Evolutionary conservation across 2,329 filamentous ascomycete genomes (phyloP).

Genomic region (Davidsoniella neocaledoniae): DNA sequence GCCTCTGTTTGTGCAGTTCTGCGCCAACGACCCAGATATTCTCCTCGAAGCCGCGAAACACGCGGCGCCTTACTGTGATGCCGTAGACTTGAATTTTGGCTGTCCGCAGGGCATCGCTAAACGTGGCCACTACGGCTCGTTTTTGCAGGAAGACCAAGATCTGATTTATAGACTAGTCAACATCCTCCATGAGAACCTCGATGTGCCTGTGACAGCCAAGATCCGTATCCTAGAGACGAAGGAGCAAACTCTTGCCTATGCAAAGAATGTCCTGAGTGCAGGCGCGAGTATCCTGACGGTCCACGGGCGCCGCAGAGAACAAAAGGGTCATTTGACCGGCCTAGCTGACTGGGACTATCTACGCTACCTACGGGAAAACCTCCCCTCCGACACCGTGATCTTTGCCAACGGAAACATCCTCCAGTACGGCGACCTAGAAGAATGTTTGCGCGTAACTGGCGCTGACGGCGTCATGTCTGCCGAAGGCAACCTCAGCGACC

Average conservation of each 20-base stretch:
- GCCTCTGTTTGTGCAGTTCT: slow-evolving; percentile 92
- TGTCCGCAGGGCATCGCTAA: slow-evolving; percentile 92
- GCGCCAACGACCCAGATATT: slow-evolving; percentile 70
- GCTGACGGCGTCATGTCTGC: slow-evolving; percentile 92
- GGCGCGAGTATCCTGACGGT: slow-evolving; percentile 89
- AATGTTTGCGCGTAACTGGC: slow-evolving; percentile 66
- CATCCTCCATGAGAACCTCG: slow-evolving; percentile 59
- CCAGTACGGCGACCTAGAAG: slow-evolving; percentile 58
- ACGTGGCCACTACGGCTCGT: slow-evolving; percentile 82
- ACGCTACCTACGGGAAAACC: slow-evolving; percentile 60
- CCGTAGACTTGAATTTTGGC: slow-evolving; percentile 85
- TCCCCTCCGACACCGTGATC: slow-evolving; percentile 77
- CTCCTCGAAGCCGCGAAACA: slow-evolving; percentile 62
- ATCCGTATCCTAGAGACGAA: slow-evolving; percentile 77
- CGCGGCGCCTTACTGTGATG: slow-evolving; percentile 79
- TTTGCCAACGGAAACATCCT: slow-evolving; percentile 96
- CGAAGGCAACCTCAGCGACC: slow-evolving; percentile 87
- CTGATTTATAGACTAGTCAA: slow-evolving; percentile 71
- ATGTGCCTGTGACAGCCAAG: slow-evolving; percentile 84
- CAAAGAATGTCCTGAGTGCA: slow-evolving; percentile 67
- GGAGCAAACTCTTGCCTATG: slow-evolving; percentile 78
- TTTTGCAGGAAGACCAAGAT: slow-evolving; percentile 82
- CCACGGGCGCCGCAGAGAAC: slow-evolving; percentile 73
- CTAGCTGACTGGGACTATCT: slow-evolving; percentile 85
- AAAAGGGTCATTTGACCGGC: slow-evolving; percentile 91